Percentiles rank a stretch among this genome's conserved stretches.
Conservation (phyloP, 108 stramenopile genomes). For the Epithemia pelagica region DNA sequence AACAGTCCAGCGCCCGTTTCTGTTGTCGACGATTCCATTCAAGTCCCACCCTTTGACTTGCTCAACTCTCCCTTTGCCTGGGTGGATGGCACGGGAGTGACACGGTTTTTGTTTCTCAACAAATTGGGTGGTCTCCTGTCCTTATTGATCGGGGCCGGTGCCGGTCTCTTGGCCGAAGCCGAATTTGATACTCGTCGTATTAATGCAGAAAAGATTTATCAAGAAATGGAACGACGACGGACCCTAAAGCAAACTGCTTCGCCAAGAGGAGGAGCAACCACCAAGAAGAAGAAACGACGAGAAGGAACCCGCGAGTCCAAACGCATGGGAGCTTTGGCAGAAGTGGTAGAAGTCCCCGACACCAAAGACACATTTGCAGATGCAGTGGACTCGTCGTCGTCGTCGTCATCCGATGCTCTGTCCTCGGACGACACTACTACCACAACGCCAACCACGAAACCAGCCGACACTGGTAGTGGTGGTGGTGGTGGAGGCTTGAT, state of each 20-base stretch:
- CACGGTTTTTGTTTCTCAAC: slow-evolving; percentile 57
- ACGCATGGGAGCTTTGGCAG: slow-evolving; percentile 57
- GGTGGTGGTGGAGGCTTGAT: slow-evolving; percentile 31
- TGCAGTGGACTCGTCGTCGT: not conserved
- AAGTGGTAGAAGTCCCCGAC: slow-evolving; percentile 45
- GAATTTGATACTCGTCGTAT: slow-evolving; percentile 50
- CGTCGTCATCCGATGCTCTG: not conserved
- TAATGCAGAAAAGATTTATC: slow-evolving; percentile 74
- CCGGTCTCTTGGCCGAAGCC: slow-evolving; percentile 61
- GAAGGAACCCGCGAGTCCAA: slow-evolving; percentile 52
- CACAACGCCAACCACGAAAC: slow-evolving; percentile 11
- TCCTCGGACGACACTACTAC: not conserved
- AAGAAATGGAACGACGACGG: slow-evolving; percentile 68
- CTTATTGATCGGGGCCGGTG: slow-evolving; percentile 47
- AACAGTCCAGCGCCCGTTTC: not conserved
- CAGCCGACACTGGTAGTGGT: not conserved
- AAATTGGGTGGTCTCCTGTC: slow-evolving; percentile 61
- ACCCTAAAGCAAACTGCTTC: not conserved
- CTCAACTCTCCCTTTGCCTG: slow-evolving; percentile 64
- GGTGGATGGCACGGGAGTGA: slow-evolving; percentile 44
- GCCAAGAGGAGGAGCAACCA: not conserved
- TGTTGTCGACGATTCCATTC: not conserved
- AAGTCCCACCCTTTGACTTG: slow-evolving; percentile 11
- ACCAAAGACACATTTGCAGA: slow-evolving; percentile 1
- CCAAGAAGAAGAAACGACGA: slow-evolving; percentile 40